These are phyloP conservation scores for Trametes elegans DNA, from an alignment of 768 basidiomycete species.

Conservation along the genomic window DNA sequence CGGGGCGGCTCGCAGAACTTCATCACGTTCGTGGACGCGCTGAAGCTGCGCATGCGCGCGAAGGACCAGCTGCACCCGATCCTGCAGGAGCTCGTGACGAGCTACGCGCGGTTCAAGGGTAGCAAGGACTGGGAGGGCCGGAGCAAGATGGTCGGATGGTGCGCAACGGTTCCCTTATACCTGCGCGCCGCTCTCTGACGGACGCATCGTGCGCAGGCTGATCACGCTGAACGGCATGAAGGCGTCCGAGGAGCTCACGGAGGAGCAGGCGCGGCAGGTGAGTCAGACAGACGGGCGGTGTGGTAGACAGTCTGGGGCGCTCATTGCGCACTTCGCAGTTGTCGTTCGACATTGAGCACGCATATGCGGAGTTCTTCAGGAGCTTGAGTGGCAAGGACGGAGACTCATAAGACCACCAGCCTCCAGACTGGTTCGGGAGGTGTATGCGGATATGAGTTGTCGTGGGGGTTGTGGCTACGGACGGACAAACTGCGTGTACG, in stretches of 20 bases:
- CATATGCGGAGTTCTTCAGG: constrained; percentile 91
- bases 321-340: constrained; percentile 45
- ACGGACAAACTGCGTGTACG: too few relatives aligned
- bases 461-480: too few relatives aligned
- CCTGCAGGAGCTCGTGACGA: constrained; percentile 91
- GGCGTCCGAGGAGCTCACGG: constrained; percentile 92
- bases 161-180: constrained; percentile 29
- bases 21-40: constrained; percentile 98
- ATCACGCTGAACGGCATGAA: constrained; percentile 97
- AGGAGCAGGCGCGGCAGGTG: constrained; percentile 93
- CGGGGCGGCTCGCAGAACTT: constrained; percentile 72
- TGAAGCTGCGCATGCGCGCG: constrained; percentile 89
- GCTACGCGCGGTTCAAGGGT: constrained; percentile 91
- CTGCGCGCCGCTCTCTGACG: background rate
- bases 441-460: too few relatives aligned
- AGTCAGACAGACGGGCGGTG: constrained; percentile 18
- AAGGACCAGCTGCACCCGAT: constrained; percentile 97
- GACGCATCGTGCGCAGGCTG: constrained; percentile 52
- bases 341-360: constrained; percentile 95
- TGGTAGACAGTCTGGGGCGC: background rate
- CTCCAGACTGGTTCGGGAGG: too few relatives aligned
- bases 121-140: constrained; percentile 97
- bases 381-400: constrained; percentile 52
- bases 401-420: constrained; percentile 11
- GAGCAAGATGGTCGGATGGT: constrained; percentile 93